These are phyloP conservation scores for Macadamia integrifolia DNA, from an alignment of 164 flowering plant genomes.

Conservation along the genomic window DNA sequence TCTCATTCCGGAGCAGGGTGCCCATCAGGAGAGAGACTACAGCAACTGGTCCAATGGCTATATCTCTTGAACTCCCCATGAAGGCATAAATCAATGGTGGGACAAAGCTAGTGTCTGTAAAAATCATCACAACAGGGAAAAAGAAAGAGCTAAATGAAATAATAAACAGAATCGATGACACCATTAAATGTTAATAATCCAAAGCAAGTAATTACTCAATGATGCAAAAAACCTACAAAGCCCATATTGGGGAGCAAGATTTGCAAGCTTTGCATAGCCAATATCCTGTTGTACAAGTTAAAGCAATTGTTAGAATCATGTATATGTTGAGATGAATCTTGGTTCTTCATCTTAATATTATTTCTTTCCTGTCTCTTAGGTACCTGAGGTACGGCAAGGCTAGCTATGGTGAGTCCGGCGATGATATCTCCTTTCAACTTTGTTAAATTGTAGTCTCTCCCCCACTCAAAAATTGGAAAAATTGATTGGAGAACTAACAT, in stretches of 20 bases:
- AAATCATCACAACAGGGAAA: background rate
- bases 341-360: background rate
- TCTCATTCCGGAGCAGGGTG: conserved; percentile 58
- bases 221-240: conserved; percentile 41
- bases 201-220: too few species aligned
- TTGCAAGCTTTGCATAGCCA: conserved; percentile 67
- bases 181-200: too few species aligned
- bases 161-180: background rate
- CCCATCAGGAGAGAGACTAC: conserved; percentile 92
- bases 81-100: conserved; percentile 86
- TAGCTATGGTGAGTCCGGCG: conserved; percentile 81
- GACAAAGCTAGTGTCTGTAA: conserved; percentile 84
- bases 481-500: conserved; percentile 56
- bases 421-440: conserved; percentile 69
- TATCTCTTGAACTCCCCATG: conserved; percentile 96
- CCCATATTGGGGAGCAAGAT: conserved; percentile 56
- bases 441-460: conserved; percentile 37
- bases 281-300: conserved; percentile 43
- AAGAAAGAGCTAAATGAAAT: too few species aligned
- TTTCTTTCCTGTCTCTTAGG: background rate
- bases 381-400: conserved; percentile 88
- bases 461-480: conserved; percentile 75
- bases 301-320: background rate
- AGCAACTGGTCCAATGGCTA: conserved; percentile 96
- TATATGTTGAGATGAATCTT: background rate